Base-by-base conservation (phyloP, 768 basidiomycete species). In the Crepidotus variabilis region DNA sequence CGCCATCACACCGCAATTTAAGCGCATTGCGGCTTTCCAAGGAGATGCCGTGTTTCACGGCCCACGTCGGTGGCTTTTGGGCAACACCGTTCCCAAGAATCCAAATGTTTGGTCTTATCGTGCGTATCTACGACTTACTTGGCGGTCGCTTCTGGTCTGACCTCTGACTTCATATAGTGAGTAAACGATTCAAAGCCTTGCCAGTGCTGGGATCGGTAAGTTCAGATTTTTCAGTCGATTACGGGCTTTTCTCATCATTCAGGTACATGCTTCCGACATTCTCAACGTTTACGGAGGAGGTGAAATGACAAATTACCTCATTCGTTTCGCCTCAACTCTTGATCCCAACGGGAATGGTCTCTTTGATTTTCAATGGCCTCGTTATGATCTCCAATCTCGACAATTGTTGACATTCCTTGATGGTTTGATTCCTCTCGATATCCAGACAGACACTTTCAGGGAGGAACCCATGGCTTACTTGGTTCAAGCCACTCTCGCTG, bases 21-120 rank as follows among this genome's bases (percentile, higher is more conserved):
- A 84, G 62, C 71, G 80, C 4, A 57, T 82, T 6, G 76, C 82
- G 0, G 73, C 82, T 0, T 70, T 84, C 58, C 73, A 74, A 50
- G 82, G 82, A 0, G 83, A 85, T 59, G 60, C 61, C 9, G 70
- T 75, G 1, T 83, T 83, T 65, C 81, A 82, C 36, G 80, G 72
- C 0, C 81, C 82, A 11, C 71, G 81, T 22, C 66, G 80, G 18
- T 78, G 77, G 64, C 78, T 85, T 59, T 57, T 84, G 18, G 64
- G 78, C 52, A 60, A 69, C 6, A 62, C 63, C 4, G 69, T 55
- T n/a, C 47, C 77, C 0, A 71, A 71, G 0, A 73, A 72, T 55
- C 77, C 80, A 60, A 70, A 70, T 5, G 70, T 73, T 2, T 83
- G 80, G 79, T 65, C 70, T 1, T 80, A 73, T 62, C 49, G 77